Base-by-base conservation (phyloP, 2,329 filamentous ascomycete species). In the Beauveria scarabaeidicola region DNA sequence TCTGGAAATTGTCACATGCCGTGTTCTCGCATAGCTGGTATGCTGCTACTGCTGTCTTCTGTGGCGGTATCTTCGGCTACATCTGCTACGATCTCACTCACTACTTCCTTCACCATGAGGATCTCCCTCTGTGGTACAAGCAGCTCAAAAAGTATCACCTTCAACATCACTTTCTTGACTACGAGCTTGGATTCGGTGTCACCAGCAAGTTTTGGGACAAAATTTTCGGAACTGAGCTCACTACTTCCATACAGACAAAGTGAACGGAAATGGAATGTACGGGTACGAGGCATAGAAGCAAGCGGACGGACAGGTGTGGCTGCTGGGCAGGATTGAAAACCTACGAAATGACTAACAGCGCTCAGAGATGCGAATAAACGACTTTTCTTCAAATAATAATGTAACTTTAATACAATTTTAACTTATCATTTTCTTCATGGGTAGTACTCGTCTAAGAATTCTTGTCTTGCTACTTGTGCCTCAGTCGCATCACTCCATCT, bases 41-140 rank as follows among this genome's bases (percentile, higher is more conserved):
- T 73, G 83, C 87, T 10, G 94, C 86, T 5, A 83, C 86, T 0
- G 84, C 86, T 23, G 87, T 91, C 4, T 99, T 82, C 78, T 93
- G 87, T 68, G 94, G 94, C 53, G 94, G 92, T 63, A 86, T 99
- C 64, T 96, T 96, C 67, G 94, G 94, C 60, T 99, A 99, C 72
- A 82, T 97, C 63, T 91, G 89, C 79, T 99, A 99, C 77, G 94
- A 99, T 73, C 70, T 97, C 78, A 99, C 94, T 1, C 94, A 99
- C 74, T 99, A 97, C 80, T 99, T 99, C 81, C 82, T 99, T 43
- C 94, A 99, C 74, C 94, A 99, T 77, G 85, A 89, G 76, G 95
- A 91, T 67, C 84, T 99, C 3, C 94, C 94, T 17, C 77, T 86
- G 2, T 96, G 91, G 82, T 97, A 95, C 78, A 90, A 89, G 75